These are phyloP conservation scores for Straminergon stramineum DNA, from an alignment of 225 moss, liverwort and hornwort genomes.

Conservation along the genomic window DNA sequence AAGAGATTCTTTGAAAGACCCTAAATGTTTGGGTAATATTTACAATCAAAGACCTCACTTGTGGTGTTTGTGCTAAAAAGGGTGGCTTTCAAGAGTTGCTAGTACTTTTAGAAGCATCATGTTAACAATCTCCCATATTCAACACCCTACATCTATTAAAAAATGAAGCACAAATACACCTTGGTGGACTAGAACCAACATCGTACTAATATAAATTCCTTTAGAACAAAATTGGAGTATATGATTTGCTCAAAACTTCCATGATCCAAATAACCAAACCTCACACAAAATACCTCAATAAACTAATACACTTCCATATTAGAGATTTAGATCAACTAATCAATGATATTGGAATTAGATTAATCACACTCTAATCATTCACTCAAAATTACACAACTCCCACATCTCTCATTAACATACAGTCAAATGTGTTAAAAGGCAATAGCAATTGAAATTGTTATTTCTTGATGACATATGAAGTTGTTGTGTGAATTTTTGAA, in stretches of 20 bases:
- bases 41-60: fast-evolving
- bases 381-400: neutral
- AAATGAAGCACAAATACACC: neutral
- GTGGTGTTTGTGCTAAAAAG: neutral
- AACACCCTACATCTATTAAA: neutral
- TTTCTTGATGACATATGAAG: neutral
- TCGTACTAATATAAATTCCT: neutral
- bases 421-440: neutral
- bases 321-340: neutral
- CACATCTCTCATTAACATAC: too few relatives aligned
- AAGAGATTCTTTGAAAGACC: too few relatives aligned
- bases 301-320: neutral
- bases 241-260: neutral
- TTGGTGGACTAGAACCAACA: fast-evolving
- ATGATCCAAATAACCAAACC: neutral
- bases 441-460: neutral
- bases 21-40: neutral
- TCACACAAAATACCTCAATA: neutral
- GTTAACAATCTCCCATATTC: neutral
- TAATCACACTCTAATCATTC: neutral
- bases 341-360: neutral
- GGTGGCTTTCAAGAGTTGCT: neutral
- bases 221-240: neutral
- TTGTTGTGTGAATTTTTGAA: neutral
- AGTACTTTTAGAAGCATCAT: neutral